A percentile compares a stretch with the other conserved stretches of the same genome.
These are phyloP conservation scores for Takashimella tepidaria DNA, from an alignment of 1,284 basidiomycete species.

Conservation along the genomic window DNA sequence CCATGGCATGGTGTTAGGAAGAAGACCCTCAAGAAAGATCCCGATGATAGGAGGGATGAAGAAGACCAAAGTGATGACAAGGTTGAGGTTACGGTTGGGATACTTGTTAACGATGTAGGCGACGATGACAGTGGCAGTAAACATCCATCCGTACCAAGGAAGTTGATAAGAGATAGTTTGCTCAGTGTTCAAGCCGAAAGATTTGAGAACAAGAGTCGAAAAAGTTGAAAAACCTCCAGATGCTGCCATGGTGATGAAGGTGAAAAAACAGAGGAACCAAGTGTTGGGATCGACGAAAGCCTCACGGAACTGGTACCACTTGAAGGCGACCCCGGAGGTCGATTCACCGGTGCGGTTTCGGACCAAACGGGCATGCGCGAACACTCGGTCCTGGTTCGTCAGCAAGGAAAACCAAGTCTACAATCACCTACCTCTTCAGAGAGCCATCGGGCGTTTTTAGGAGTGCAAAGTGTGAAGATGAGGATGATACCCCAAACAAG, in stretches of 20 bases:
- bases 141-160: conserved; percentile 28
- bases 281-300: conserved; percentile 16
- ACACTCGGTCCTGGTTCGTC: conserved; percentile 5
- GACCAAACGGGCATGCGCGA: conserved; percentile 14
- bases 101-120: conserved; percentile 21
- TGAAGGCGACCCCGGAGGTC: conserved; percentile 14
- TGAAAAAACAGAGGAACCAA: conserved; percentile 15
- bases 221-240: conserved; percentile 19
- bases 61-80: conserved; percentile 3
- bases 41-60: not conserved
- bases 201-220: conserved; percentile 20
- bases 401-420: not conserved
- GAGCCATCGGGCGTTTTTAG: conserved; percentile 13
- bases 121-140: conserved; percentile 19
- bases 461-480: conserved; percentile 6
- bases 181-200: conserved; percentile 18
- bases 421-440: conserved; percentile 6
- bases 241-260: conserved; percentile 5
- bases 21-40: conserved; percentile 4
- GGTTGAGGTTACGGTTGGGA: not conserved
- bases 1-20: conserved; percentile 20
- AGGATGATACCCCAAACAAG: conserved; percentile 15
- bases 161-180: conserved; percentile 17
- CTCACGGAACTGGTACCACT: conserved; percentile 15
- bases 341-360: conserved; percentile 16